Conservation (phyloP, 2,329 filamentous ascomycete species). For the Aspergillus nomiae region DNA sequence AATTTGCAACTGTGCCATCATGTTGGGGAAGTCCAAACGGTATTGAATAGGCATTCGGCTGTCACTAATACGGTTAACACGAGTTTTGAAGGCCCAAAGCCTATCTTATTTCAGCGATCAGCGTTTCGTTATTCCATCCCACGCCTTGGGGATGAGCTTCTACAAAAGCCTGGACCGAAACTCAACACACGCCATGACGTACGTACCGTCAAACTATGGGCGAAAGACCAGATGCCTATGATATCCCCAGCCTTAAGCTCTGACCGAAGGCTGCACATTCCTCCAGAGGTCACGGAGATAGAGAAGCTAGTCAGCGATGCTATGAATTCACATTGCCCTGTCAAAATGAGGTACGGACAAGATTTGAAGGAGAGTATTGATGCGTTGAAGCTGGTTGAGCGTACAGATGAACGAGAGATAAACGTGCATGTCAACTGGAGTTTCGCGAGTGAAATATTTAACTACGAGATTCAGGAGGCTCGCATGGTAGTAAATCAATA, state of each 20-base stretch:
- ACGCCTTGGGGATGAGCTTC: conserved; percentile 6
- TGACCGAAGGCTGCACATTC: not conserved
- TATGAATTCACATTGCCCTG: conserved; percentile 23
- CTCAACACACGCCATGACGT: not conserved
- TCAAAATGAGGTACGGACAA: conserved; percentile 38
- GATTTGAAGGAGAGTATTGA: conserved; percentile 43
- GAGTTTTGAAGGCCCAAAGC: not conserved
- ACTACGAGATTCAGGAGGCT: conserved; percentile 24
- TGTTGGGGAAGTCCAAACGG: conserved; percentile 45
- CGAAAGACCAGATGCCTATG: not conserved
- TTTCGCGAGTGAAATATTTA: not conserved
- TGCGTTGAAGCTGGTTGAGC: conserved; percentile 27
- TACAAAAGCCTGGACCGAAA: conserved; percentile 8
- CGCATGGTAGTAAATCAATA: conserved; percentile 17
- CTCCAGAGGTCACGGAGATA: conserved; percentile 23
- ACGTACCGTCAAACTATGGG: not conserved
- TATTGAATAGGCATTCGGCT: conserved; percentile 38
- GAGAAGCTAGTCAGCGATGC: conserved; percentile 27
- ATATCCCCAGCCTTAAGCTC: not conserved
- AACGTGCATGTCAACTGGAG: not conserved
- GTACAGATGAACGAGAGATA: not conserved
- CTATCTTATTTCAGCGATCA: not conserved
- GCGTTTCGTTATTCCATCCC: conserved; percentile 2
- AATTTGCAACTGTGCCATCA: conserved; percentile 52
- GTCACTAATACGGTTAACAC: not conserved